phyloP scores from a whole-genome alignment of 2,329 filamentous ascomycete species.

The Pseudogymnoascus sp. region DNA sequence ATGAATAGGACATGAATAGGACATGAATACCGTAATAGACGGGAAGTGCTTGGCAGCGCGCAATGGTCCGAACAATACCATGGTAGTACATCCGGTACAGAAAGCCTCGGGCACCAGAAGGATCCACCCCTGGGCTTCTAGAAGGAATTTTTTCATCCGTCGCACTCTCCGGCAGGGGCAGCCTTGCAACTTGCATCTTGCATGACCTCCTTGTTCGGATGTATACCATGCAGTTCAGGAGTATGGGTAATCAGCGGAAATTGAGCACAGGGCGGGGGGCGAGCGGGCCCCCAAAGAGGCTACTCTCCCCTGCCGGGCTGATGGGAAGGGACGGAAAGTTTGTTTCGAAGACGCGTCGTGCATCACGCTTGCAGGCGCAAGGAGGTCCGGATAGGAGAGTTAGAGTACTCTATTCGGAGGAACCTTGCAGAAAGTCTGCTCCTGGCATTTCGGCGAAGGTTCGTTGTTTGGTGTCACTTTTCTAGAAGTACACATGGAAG shows the following conservation, averaged over 20 bases:
- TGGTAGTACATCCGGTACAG: not conserved
- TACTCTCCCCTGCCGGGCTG: conserved; percentile 5
- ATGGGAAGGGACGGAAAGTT: conserved; percentile 5
- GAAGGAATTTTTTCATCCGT: not conserved
- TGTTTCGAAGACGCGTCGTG: conserved; percentile 8
- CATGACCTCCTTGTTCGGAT: not conserved
- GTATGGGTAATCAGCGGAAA: conserved; percentile 10
- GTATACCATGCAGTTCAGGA: not conserved
- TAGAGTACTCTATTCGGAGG: not conserved
- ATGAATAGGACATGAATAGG: not conserved
- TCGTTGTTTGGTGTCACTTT: not conserved
- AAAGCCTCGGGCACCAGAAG: not conserved
- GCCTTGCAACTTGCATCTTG: not conserved
- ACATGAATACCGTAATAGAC: not conserved
- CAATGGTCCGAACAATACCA: not conserved
- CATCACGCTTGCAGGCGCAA: not conserved
- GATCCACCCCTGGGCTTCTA: conserved; percentile 7
- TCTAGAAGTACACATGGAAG: not conserved
- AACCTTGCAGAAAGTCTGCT: conserved; percentile 1
- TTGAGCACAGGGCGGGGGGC: conserved; percentile 7
- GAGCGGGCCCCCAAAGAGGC: conserved; percentile 2
- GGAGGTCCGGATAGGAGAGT: conserved; percentile 3
- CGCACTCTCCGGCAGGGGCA: not conserved
- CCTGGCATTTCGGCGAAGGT: conserved; percentile 3
- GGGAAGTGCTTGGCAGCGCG: not conserved